These are phyloP conservation scores for Monosporascus sp. DNA, from an alignment of 2,329 filamentous ascomycete genomes.

Conservation along the genomic window DNA sequence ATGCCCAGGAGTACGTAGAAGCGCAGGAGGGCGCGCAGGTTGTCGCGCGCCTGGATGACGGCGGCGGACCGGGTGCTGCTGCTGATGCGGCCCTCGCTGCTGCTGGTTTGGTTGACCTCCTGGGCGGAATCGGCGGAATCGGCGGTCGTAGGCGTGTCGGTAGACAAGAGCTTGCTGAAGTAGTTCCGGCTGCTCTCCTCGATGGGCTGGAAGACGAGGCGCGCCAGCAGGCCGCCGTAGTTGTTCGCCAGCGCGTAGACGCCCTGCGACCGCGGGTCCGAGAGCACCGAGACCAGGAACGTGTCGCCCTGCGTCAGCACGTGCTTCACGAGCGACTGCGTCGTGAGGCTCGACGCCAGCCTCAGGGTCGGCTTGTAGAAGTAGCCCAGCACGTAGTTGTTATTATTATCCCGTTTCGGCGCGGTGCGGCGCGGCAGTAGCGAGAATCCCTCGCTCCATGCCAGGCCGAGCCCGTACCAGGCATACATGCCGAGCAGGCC, in stretches of 20 bases:
- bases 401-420: neutral
- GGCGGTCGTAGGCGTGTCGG: slow-evolving; percentile 13
- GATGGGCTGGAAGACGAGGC: slow-evolving; percentile 88
- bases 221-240: slow-evolving; percentile 82
- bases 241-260: slow-evolving; percentile 92
- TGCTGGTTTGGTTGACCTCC: neutral
- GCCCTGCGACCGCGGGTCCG: slow-evolving; percentile 75
- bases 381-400: slow-evolving; percentile 47
- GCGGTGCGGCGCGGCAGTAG: slow-evolving; percentile 42
- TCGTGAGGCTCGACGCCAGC: slow-evolving; percentile 74
- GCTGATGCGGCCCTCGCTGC: neutral
- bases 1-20: slow-evolving; percentile 71
- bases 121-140: slow-evolving; percentile 15
- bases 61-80: slow-evolving; percentile 2
- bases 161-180: slow-evolving; percentile 71
- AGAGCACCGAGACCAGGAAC: slow-evolving; percentile 74
- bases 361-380: slow-evolving; percentile 67
- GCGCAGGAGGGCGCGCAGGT: slow-evolving; percentile 60
- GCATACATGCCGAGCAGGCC: slow-evolving; percentile 67
- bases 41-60: slow-evolving; percentile 37
- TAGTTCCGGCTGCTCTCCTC: slow-evolving; percentile 90
- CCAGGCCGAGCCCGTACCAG: slow-evolving; percentile 51
- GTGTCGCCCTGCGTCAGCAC: slow-evolving; percentile 92
- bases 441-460: slow-evolving; percentile 59
- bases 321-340: slow-evolving; percentile 88